These are phyloP conservation scores for Colletotrichum abscissum DNA, from an alignment of 2,329 filamentous ascomycete species.

Conservation along the genomic window DNA sequence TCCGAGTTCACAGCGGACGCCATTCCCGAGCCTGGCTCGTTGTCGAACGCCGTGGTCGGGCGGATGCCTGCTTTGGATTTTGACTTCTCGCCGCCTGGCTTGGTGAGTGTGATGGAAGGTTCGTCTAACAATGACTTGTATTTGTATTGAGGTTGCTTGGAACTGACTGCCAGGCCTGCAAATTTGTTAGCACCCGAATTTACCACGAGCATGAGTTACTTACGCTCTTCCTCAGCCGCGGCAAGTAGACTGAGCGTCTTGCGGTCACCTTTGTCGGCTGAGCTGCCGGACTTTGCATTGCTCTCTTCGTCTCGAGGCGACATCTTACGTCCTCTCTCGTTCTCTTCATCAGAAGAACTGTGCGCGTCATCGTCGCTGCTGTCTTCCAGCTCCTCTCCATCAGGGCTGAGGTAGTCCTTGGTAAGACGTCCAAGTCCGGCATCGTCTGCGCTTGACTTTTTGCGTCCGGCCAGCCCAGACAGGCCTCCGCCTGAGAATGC, in stretches of 20 bases:
- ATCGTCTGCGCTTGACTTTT: constrained; percentile 53
- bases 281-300: constrained; percentile 48
- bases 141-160: constrained; percentile 61
- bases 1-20: constrained; percentile 80
- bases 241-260: constrained; percentile 73
- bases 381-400: constrained; percentile 74
- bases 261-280: constrained; percentile 49
- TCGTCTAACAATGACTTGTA: constrained; percentile 75
- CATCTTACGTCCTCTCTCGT: constrained; percentile 69
- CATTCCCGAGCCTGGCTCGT: constrained; percentile 65
- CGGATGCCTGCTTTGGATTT: constrained; percentile 74
- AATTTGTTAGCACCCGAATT: constrained; percentile 38
- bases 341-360: constrained; percentile 74
- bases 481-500: constrained; percentile 72
- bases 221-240: constrained; percentile 83
- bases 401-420: constrained; percentile 74
- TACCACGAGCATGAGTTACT: constrained; percentile 47
- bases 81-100: constrained; percentile 70
- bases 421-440: constrained; percentile 67
- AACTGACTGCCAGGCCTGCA: constrained; percentile 64
- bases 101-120: constrained; percentile 73
- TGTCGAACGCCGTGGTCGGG: constrained; percentile 86
- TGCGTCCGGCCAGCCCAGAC: constrained; percentile 69
- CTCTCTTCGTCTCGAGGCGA: constrained; percentile 59
- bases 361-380: constrained; percentile 79